Percentiles rank a stretch among this genome's conserved stretches.
These are phyloP conservation scores for Fusarium guadeloupense DNA, from an alignment of 2,329 filamentous ascomycete species.

Conservation along the genomic window DNA sequence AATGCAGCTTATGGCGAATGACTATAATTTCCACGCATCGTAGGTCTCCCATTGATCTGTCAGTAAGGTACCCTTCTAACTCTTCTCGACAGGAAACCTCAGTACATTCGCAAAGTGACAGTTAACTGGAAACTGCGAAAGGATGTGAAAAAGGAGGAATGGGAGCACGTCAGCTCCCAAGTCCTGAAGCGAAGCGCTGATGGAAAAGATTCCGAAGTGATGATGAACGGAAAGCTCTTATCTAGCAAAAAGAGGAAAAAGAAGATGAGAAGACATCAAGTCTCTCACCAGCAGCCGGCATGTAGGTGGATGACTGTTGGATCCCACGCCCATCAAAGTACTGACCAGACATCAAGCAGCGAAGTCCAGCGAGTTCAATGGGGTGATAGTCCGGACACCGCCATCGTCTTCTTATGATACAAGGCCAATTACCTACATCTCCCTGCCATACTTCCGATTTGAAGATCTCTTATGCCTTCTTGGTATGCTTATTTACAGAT, in stretches of 20 bases:
- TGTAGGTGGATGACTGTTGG: rapidly evolving
- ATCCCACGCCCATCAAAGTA: rapidly evolving
- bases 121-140: slow-evolving; percentile 10
- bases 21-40: slow-evolving; percentile 1
- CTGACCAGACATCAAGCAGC: not conserved
- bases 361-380: rapidly evolving
- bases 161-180: not conserved
- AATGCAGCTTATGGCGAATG: not conserved
- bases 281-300: rapidly evolving
- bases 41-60: too few species aligned
- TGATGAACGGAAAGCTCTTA: not conserved
- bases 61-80: too few species aligned
- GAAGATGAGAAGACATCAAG: not conserved
- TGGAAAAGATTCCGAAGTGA: rapidly evolving
- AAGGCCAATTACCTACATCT: rapidly evolving
- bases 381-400: not conserved
- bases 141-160: not conserved
- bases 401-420: rapidly evolving
- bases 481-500: rapidly evolving
- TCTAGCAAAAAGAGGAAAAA: not conserved
- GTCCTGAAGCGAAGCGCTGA: not conserved
- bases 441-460: not conserved
- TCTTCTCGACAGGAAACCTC: not conserved
- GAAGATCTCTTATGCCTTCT: rapidly evolving
- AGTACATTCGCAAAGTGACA: slow-evolving; percentile 14